phyloP scores from a whole-genome alignment of 768 basidiomycete genomes.

The Termitomyces sp. region DNA sequence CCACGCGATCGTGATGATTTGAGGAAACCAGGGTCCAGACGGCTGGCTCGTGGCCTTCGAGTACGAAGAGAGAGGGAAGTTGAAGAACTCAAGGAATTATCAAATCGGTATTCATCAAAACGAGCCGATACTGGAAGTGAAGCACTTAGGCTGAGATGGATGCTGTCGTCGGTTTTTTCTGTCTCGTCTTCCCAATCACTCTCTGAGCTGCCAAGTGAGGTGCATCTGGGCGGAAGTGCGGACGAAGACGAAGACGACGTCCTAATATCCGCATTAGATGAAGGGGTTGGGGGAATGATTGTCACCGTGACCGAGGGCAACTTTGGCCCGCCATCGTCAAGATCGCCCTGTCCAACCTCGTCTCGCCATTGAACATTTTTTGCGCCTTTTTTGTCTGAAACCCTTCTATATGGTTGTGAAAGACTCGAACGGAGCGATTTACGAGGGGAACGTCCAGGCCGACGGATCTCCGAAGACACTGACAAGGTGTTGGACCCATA shows the following conservation, averaged over 20 bases:
- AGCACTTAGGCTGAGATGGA: slow-evolving; percentile 48
- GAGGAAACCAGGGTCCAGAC: slow-evolving; percentile 66
- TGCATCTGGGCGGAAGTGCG: slow-evolving; percentile 32
- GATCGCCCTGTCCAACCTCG: slow-evolving; percentile 75
- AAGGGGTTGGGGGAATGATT: slow-evolving; percentile 39
- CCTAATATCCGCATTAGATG: slow-evolving; percentile 14
- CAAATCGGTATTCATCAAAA: slow-evolving; percentile 3
- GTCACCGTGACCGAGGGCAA: slow-evolving; percentile 26
- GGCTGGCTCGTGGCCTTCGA: slow-evolving; percentile 56
- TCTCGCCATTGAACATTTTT: slow-evolving; percentile 88
- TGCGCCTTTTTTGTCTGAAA: slow-evolving; percentile 54
- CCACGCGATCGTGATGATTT: slow-evolving; percentile 38
- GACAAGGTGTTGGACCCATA: slow-evolving; percentile 35
- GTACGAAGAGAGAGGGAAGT: slow-evolving; percentile 19
- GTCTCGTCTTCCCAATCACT: slow-evolving; percentile 87
- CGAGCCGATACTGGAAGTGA: slow-evolving; percentile 31
- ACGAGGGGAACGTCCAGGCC: slow-evolving; percentile 54
- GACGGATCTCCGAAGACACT: slow-evolving; percentile 44
- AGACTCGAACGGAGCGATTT: slow-evolving; percentile 69
- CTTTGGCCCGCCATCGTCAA: slow-evolving; percentile 56
- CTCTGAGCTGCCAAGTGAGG: slow-evolving; percentile 61
- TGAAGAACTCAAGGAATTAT: slow-evolving; percentile 17
- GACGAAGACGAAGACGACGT: slow-evolving; percentile 19
- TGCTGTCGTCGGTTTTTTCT: slow-evolving; percentile 66
- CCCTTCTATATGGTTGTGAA: slow-evolving; percentile 54